A percentile compares a stretch with the other conserved stretches of the same genome.
These are phyloP conservation scores for Tetrahymena thermophila DNA, from an alignment of 73 alveolate genomes.

Conservation along the genomic window DNA sequence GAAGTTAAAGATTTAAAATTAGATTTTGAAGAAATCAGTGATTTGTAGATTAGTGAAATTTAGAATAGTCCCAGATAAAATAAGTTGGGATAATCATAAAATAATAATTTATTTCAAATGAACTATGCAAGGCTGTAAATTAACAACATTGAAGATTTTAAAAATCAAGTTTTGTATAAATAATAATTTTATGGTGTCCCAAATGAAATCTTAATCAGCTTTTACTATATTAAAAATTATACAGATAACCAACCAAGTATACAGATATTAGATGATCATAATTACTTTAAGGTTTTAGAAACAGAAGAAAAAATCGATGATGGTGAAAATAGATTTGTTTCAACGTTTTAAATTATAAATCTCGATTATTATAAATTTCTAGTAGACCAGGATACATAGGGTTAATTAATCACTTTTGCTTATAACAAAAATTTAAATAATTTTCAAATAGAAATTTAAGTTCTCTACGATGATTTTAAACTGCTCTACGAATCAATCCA, in stretches of 20 bases:
- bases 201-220: neutral
- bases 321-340: neutral
- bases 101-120: too few species aligned
- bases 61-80: too few species aligned
- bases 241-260: neutral
- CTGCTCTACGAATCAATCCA: neutral
- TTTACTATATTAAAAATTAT: neutral
- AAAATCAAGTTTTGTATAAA: too few species aligned
- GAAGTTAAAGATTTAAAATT: too few species aligned
- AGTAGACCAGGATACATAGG: neutral
- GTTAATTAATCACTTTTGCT: neutral
- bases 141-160: neutral
- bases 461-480: neutral
- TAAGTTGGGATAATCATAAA: too few species aligned
- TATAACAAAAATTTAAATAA: neutral
- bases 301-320: neutral
- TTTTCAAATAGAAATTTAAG: neutral
- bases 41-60: too few species aligned
- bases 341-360: neutral
- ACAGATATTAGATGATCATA: neutral
- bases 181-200: neutral
- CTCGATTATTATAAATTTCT: neutral
- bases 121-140: neutral
- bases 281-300: neutral
- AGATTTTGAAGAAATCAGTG: neutral